phyloP scores from a whole-genome alignment of 148 eudicot species.

The Limonium bicolor region DNA sequence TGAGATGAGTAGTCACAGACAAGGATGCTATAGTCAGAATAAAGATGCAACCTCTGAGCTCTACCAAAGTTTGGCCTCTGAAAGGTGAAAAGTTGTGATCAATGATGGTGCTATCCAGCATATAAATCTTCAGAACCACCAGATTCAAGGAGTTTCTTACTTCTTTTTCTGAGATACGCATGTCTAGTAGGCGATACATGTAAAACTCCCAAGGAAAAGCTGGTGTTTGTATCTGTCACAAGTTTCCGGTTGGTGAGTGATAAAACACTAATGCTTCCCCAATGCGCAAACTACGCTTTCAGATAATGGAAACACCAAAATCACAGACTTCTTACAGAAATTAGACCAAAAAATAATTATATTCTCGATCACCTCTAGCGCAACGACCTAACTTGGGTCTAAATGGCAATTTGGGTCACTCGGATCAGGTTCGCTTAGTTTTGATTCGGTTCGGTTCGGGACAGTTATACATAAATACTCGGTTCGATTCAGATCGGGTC shows the following conservation, averaged over 20 bases:
- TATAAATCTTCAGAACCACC: too few relatives aligned
- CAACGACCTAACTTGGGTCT: constrained; percentile 66
- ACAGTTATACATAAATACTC: neutral
- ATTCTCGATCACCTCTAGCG: constrained; percentile 51
- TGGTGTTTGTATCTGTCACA: constrained; percentile 74
- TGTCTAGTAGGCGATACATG: constrained; percentile 89
- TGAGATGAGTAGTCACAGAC: constrained; percentile 61
- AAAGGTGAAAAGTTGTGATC: constrained; percentile 9
- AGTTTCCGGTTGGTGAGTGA: constrained; percentile 6
- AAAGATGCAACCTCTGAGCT: constrained; percentile 74
- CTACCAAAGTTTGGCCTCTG: constrained; percentile 75
- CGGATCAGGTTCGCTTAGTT: too few relatives aligned
- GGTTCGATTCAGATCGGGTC: neutral
- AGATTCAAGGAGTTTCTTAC: constrained; percentile 30
- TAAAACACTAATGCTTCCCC: too few relatives aligned
- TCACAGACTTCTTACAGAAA: too few relatives aligned
- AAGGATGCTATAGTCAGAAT: constrained; percentile 79
- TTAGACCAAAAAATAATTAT: too few relatives aligned
- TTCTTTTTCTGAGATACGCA: constrained; percentile 35
- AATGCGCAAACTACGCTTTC: too few relatives aligned
- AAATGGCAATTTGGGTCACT: too few relatives aligned
- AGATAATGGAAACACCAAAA: too few relatives aligned
- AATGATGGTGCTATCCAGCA: constrained; percentile 1
- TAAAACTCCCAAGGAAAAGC: constrained; percentile 95
- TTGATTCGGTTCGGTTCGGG: too few relatives aligned